These are phyloP conservation scores for Serendipita sp. DNA, from an alignment of 768 basidiomycete species.

Conservation along the genomic window DNA sequence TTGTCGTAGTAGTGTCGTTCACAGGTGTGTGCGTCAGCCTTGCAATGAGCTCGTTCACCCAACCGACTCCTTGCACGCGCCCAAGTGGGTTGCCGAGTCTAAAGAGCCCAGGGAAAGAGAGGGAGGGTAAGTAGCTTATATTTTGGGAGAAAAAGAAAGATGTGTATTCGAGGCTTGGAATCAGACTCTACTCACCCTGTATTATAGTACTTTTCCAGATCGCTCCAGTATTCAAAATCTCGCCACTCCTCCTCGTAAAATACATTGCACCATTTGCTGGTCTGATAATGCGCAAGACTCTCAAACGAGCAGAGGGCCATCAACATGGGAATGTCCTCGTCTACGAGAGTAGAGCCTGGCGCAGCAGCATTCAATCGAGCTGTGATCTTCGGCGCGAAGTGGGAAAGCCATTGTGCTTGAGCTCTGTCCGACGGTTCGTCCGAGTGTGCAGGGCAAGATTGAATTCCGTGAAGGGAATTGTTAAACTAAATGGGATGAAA, in stretches of 20 bases:
- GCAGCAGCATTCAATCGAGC: slow-evolving; percentile 36
- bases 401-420: slow-evolving; percentile 33
- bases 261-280: slow-evolving; percentile 58
- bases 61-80: slow-evolving; percentile 71
- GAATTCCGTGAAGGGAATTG: slow-evolving; percentile 45
- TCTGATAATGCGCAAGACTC: slow-evolving; percentile 34
- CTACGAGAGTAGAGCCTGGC: slow-evolving; percentile 37
- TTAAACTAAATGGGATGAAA: slow-evolving; percentile 23
- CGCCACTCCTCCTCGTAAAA: slow-evolving; percentile 49
- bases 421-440: neutral
- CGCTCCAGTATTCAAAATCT: slow-evolving; percentile 51
- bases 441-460: slow-evolving; percentile 7
- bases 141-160: neutral
- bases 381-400: slow-evolving; percentile 41
- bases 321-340: slow-evolving; percentile 39
- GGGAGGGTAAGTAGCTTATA: neutral
- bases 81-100: slow-evolving; percentile 59
- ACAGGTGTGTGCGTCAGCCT: slow-evolving; percentile 53
- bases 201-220: slow-evolving; percentile 64
- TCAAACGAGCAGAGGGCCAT: slow-evolving; percentile 72
- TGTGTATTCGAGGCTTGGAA: neutral
- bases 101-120: neutral
- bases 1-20: slow-evolving; percentile 57
- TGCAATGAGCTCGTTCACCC: slow-evolving; percentile 76
- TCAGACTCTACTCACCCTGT: slow-evolving; percentile 38